phyloP scores from a whole-genome alignment of 2,329 filamentous ascomycete genomes.

The Penicillium brasilianum region DNA sequence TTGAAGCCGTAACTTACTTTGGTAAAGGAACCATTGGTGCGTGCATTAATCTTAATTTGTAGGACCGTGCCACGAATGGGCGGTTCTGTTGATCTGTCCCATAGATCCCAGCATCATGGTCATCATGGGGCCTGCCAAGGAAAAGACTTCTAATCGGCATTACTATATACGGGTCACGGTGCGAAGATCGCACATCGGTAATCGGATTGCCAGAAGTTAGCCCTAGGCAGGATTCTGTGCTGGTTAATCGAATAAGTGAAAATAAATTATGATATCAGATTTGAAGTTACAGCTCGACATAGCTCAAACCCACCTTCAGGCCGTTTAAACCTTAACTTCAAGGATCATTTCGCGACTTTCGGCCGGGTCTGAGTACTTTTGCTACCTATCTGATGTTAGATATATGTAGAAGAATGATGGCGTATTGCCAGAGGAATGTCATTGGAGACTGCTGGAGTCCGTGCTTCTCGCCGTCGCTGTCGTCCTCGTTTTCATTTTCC shows the following conservation, averaged over 20 bases:
- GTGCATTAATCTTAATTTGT: not conserved
- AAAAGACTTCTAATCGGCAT: not conserved
- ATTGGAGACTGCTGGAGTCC: not conserved
- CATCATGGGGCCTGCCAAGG: not conserved
- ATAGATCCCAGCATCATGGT: not conserved
- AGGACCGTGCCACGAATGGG: not conserved
- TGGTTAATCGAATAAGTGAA: too few relatives aligned
- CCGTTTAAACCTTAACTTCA: too few relatives aligned
- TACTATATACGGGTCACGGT: too few relatives aligned
- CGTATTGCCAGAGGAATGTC: not conserved
- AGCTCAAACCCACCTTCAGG: too few relatives aligned
- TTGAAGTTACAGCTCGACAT: too few relatives aligned
- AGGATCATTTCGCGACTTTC: not conserved
- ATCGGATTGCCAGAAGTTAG: not conserved
- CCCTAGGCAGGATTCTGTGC: too few relatives aligned
- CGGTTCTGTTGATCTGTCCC: not conserved
- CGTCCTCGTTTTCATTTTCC: not conserved
- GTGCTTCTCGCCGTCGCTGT: not conserved
- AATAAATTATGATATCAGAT: too few relatives aligned
- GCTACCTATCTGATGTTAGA: not conserved
- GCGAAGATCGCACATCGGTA: not conserved
- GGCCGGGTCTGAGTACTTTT: not conserved
- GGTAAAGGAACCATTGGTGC: not conserved
- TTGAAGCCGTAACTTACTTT: not conserved
- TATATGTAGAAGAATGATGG: not conserved